Evolutionary conservation across 345 rosid genomes (phyloP).

Genomic region (Salix purpurea): DNA sequence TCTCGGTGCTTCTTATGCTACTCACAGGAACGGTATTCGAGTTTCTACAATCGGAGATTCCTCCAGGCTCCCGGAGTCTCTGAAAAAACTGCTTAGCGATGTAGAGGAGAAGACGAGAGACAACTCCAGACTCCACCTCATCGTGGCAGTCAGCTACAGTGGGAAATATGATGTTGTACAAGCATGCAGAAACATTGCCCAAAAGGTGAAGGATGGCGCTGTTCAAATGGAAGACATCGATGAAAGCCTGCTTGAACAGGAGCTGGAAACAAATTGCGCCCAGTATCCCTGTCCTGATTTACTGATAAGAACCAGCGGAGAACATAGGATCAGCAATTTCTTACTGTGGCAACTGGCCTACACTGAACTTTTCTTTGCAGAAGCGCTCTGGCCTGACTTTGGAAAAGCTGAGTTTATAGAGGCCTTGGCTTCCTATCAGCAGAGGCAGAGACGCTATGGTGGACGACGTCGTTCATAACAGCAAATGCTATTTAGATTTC

Average conservation of each 20-base stretch:
- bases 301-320: conserved; percentile 72
- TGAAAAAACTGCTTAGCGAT: conserved; percentile 31
- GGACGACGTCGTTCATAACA: conserved; percentile 32
- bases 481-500: background rate
- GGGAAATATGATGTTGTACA: conserved; percentile 67
- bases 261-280: conserved; percentile 58
- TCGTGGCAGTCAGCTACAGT: conserved; percentile 72
- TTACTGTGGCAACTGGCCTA: conserved; percentile 80
- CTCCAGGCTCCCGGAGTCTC: conserved; percentile 47
- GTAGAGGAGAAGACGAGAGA: conserved; percentile 47
- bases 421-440: conserved; percentile 62
- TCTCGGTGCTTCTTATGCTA: background rate
- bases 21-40: conserved; percentile 41
- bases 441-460: conserved; percentile 69
- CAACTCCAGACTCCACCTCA: conserved; percentile 51
- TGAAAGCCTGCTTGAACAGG: conserved; percentile 56
- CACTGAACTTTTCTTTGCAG: conserved; percentile 66
- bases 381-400: conserved; percentile 78
- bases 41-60: conserved; percentile 63
- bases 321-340: conserved; percentile 75
- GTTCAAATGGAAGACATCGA: conserved; percentile 48
- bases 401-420: conserved; percentile 50
- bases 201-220: conserved; percentile 43
- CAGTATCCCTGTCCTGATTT: conserved; percentile 67
- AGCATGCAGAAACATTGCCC: conserved; percentile 61